Evolutionary conservation across 2,329 filamentous ascomycete species (phyloP).

Genomic region (Aspergillus sp.): DNA sequence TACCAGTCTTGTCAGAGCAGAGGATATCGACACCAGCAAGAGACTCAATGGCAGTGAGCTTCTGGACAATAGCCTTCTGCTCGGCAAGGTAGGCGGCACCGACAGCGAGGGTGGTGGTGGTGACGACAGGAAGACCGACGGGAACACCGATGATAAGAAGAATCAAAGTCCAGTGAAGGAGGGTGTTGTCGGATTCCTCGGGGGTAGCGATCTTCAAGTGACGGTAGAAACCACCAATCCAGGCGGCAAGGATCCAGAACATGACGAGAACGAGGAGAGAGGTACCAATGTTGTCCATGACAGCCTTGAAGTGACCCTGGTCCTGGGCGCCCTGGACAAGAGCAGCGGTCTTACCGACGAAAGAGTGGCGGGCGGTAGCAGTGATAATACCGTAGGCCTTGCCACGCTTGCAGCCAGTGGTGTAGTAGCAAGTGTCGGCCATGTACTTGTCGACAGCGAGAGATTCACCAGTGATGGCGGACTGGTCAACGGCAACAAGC

Average conservation of each 20-base stretch:
- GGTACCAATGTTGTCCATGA: conserved; percentile 80
- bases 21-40: conserved; percentile 73
- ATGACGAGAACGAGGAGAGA: conserved; percentile 72
- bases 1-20: conserved; percentile 81
- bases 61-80: conserved; percentile 77
- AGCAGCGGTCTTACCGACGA: conserved; percentile 73
- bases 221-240: conserved; percentile 79
- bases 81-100: conserved; percentile 75
- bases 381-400: conserved; percentile 70
- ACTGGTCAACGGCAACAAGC: conserved; percentile 73
- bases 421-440: conserved; percentile 74
- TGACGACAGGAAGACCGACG: conserved; percentile 76
- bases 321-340: conserved; percentile 74
- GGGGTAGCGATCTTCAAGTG: conserved; percentile 58
- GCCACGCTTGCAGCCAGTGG: conserved; percentile 77
- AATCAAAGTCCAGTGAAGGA: conserved; percentile 68
- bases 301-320: conserved; percentile 76
- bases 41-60: conserved; percentile 76
- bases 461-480: conserved; percentile 78
- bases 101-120: conserved; percentile 74
- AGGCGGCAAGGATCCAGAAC: conserved; percentile 72
- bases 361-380: conserved; percentile 68
- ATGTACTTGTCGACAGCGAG: conserved; percentile 64
- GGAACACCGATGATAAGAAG: conserved; percentile 76
- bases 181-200: conserved; percentile 58